Conservation (phyloP, 2,329 filamentous ascomycete genomes). For the Alternaria gansuensis region DNA sequence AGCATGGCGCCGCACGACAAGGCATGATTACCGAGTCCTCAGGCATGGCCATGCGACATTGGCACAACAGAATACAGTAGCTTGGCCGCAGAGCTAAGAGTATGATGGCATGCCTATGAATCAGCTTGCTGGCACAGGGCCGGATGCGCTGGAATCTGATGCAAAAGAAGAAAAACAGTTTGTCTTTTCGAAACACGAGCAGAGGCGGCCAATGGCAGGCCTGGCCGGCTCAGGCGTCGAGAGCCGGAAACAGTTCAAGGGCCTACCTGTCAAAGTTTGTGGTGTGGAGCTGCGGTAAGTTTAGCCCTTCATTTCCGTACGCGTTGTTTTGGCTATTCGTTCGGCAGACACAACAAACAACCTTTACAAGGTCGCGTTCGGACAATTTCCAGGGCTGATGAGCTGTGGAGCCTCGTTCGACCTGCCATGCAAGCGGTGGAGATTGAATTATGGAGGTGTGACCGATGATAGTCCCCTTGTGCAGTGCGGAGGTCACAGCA, state of each 20-base stretch:
- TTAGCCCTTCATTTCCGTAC: conserved; percentile 49
- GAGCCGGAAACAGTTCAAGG: conserved; percentile 34
- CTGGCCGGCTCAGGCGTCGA: conserved; percentile 17
- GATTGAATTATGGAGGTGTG: conserved; percentile 22
- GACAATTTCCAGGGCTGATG: conserved; percentile 8
- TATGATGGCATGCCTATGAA: conserved; percentile 13
- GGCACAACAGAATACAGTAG: conserved; percentile 37
- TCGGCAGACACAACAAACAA: conserved; percentile 40
- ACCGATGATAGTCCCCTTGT: conserved; percentile 35
- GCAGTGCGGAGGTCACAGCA: conserved; percentile 36
- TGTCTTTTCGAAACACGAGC: conserved; percentile 21
- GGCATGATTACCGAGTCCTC: conserved; percentile 36
- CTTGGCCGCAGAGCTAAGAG: conserved; percentile 30
- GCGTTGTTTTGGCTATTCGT: conserved; percentile 49
- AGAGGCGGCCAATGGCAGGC: conserved; percentile 33
- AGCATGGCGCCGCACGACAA: conserved; percentile 42
- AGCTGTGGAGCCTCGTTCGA: conserved; percentile 10
- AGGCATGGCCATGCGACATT: conserved; percentile 32
- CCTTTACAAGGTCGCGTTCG: neutral
- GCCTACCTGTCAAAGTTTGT: conserved; percentile 42
- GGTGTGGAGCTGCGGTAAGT: conserved; percentile 35
- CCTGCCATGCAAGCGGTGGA: conserved; percentile 15
- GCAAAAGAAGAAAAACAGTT: conserved; percentile 28
- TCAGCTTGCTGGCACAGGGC: conserved; percentile 22
- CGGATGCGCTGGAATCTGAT: conserved; percentile 24